These are phyloP conservation scores for Metroxylon sagu DNA, from an alignment of 176 grass and related monocot species.

Conservation along the genomic window DNA sequence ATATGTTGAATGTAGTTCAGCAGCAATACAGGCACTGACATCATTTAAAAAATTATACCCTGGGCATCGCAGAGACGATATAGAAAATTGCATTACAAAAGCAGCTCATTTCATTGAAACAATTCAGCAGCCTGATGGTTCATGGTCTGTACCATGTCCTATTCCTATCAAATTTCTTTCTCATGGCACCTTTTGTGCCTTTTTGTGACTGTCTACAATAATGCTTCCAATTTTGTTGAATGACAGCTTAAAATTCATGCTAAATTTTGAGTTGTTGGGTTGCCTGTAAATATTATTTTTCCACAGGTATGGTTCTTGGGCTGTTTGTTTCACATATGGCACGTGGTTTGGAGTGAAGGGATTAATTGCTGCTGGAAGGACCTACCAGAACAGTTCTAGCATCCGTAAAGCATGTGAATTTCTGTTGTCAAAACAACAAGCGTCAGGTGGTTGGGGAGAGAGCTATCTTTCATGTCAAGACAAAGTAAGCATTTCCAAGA, in stretches of 20 bases:
- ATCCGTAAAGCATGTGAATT: conserved; percentile 77
- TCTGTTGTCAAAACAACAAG: conserved; percentile 78
- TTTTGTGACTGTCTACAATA: too few relatives aligned
- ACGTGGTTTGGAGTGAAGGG: conserved; percentile 91
- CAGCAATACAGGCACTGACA: conserved; percentile 74
- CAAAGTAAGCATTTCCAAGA: conserved; percentile 37
- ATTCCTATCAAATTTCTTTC: background rate
- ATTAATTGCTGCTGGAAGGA: conserved; percentile 65
- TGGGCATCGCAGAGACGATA: conserved; percentile 57
- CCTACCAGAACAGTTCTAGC: conserved; percentile 46
- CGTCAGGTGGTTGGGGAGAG: conserved; percentile 94
- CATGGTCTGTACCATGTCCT: conserved; percentile 52
- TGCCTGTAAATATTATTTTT: conserved; percentile 9
- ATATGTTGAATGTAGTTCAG: conserved; percentile 97
- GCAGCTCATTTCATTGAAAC: conserved; percentile 50
- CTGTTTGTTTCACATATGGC: conserved; percentile 92
- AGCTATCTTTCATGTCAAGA: conserved; percentile 95
- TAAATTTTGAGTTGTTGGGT: background rate
- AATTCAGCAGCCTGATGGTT: conserved; percentile 67
- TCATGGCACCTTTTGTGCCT: too few relatives aligned
- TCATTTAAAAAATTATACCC: conserved; percentile 84
- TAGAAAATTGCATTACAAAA: conserved; percentile 75
- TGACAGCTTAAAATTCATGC: background rate
- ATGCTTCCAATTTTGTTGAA: too few relatives aligned
- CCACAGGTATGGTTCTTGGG: conserved; percentile 84